A percentile compares a stretch with the other conserved stretches of the same genome.
Evolutionary conservation across 441 rosid species (phyloP).

Genomic region (Jatropha podagrica): DNA sequence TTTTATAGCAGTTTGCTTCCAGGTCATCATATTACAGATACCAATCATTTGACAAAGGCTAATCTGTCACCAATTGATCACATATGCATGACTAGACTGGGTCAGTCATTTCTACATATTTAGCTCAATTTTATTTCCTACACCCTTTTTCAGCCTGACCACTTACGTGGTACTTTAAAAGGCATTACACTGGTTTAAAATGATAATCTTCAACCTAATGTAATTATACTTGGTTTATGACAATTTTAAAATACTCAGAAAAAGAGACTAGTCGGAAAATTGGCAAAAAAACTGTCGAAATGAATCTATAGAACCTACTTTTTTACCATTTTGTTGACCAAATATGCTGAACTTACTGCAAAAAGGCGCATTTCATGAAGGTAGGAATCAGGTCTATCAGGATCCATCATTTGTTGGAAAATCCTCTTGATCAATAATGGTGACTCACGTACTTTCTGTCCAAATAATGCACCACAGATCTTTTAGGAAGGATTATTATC

Average conservation of each 20-base stretch:
- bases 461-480: slow-evolving; percentile 9
- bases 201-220: neutral
- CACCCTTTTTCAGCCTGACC: neutral
- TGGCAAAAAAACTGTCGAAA: neutral
- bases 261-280: neutral
- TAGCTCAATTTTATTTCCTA: neutral
- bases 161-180: neutral
- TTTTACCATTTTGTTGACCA: neutral
- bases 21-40: neutral
- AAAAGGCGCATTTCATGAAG: slow-evolving; percentile 62
- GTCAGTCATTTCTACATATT: neutral
- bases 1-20: neutral
- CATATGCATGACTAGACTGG: neutral
- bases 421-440: slow-evolving; percentile 68
- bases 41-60: neutral
- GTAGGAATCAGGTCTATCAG: slow-evolving; percentile 51
- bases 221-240: neutral
- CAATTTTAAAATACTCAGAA: neutral
- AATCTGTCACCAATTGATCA: neutral
- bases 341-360: slow-evolving; percentile 51
- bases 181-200: neutral
- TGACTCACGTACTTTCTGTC: slow-evolving; percentile 58
- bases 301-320: neutral
- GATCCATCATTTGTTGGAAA: slow-evolving; percentile 66
- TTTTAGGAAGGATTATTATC: slow-evolving; percentile 2